Percentiles rank a stretch among this genome's conserved stretches.
phyloP scores from a whole-genome alignment of 768 basidiomycete genomes.

The Boletus barrowsii region DNA sequence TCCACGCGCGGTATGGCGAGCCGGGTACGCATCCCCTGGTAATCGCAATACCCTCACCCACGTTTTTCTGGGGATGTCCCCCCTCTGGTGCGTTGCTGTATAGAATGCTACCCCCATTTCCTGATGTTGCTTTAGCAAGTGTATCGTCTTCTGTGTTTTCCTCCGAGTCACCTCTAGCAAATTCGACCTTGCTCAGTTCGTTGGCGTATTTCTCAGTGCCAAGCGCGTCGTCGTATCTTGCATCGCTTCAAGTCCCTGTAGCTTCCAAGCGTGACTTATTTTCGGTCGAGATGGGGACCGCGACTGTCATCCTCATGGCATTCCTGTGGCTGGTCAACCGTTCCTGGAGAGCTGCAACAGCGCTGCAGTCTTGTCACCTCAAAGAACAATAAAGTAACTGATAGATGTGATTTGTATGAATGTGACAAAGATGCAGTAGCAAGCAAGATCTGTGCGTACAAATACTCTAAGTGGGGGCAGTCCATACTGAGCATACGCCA shows the following conservation, averaged over 20 bases:
- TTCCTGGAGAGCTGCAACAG: conserved; percentile 24
- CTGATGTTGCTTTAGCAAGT: conserved; percentile 11
- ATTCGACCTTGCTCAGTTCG: conserved; percentile 23
- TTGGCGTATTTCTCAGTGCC: conserved; percentile 16
- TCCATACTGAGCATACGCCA: conserved; percentile 11
- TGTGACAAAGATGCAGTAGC: conserved; percentile 20
- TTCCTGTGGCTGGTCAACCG: conserved; percentile 34
- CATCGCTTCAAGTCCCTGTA: conserved; percentile 30
- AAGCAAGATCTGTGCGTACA: conserved; percentile 31
- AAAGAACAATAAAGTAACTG: conserved; percentile 23
- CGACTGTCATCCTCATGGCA: conserved; percentile 26
- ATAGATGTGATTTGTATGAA: conserved; percentile 8
- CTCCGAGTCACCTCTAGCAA: conserved; percentile 13
- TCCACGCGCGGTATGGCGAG: conserved; percentile 44
- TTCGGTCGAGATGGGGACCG: conserved; percentile 37
- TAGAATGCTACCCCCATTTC: background rate
- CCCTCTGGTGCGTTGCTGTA: conserved; percentile 18
- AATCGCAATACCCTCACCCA: conserved; percentile 26
- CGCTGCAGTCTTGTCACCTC: conserved; percentile 17
- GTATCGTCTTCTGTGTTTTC: conserved; percentile 6
- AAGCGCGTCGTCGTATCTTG: conserved; percentile 3
- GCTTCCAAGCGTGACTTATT: conserved; percentile 32
- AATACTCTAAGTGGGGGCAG: conserved; percentile 19
- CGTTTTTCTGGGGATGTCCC: conserved; percentile 34
- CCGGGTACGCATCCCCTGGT: conserved; percentile 21